phyloP scores from a whole-genome alignment of 805 yeast genomes.

The Teunomyces panamensis region DNA sequence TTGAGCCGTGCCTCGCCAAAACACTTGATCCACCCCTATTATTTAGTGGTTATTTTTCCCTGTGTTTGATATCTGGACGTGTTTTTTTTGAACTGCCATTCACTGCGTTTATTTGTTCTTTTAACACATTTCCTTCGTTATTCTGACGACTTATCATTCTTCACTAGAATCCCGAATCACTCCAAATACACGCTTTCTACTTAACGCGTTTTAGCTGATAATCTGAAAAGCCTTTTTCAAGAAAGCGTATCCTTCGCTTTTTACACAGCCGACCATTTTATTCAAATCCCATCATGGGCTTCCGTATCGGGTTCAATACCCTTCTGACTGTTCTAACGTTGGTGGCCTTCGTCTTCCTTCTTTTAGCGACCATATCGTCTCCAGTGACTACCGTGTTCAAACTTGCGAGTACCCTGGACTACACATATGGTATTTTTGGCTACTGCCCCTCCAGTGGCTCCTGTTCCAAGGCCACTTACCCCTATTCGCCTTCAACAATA shows the following conservation, averaged over 20 bases:
- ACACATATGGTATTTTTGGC: slow-evolving; percentile 66
- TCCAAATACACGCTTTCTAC: background rate
- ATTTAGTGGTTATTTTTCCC: background rate
- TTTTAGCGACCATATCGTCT: slow-evolving; percentile 58
- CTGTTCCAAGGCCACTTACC: slow-evolving; percentile 47
- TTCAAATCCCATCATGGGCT: slow-evolving; percentile 9
- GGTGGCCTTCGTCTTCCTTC: slow-evolving; percentile 58
- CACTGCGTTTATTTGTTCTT: background rate
- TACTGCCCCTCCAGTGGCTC: slow-evolving; percentile 42
- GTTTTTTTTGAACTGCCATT: background rate
- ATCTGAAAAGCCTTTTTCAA: background rate
- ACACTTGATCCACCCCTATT: slow-evolving; percentile 1
- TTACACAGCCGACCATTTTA: too few relatives aligned
- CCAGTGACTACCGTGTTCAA: slow-evolving; percentile 53
- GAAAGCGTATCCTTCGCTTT: background rate
- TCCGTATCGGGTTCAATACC: slow-evolving; percentile 33
- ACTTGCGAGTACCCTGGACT: slow-evolving; percentile 45
- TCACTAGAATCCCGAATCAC: background rate
- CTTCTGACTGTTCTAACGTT: slow-evolving; percentile 42
- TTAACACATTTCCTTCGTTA: background rate
- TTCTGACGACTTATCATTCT: background rate
- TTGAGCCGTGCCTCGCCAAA: slow-evolving; percentile 4
- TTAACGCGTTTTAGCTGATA: background rate
- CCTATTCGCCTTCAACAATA: slow-evolving; percentile 37
- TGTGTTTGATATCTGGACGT: background rate